phyloP scores from a whole-genome alignment of 345 rosid genomes.

The Lagerstroemia speciosa region DNA sequence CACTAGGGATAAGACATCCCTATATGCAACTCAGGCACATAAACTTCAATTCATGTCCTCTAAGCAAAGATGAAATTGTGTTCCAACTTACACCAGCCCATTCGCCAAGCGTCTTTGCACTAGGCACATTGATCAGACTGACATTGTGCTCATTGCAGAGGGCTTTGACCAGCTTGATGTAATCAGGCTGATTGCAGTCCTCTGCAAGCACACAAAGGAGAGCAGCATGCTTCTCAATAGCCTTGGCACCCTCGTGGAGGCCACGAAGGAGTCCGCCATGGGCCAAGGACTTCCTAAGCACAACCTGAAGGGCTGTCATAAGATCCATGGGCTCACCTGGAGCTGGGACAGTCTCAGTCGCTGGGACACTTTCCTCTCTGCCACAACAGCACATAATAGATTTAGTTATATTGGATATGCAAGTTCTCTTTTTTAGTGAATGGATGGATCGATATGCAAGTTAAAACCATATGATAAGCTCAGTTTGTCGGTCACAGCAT shows the following conservation, averaged over 20 bases:
- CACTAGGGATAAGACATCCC: too few species aligned
- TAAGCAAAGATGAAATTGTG: background rate
- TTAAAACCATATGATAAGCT: background rate
- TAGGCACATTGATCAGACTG: conserved; percentile 55
- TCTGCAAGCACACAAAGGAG: conserved; percentile 76
- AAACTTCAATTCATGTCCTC: background rate
- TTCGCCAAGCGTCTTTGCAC: conserved; percentile 84
- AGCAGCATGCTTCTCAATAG: conserved; percentile 66
- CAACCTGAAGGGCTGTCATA: conserved; percentile 62
- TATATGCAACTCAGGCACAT: background rate
- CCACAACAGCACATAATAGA: background rate
- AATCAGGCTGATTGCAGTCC: conserved; percentile 83
- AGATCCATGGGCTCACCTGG: conserved; percentile 70
- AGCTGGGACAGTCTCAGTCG: conserved; percentile 35
- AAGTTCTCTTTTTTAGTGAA: too few species aligned
- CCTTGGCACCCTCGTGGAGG: conserved; percentile 70
- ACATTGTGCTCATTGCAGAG: conserved; percentile 71
- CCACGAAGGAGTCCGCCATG: conserved; percentile 74
- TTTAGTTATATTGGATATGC: background rate
- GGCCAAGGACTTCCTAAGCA: conserved; percentile 67
- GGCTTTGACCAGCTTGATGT: conserved; percentile 67
- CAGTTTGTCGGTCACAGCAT: background rate
- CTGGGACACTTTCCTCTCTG: conserved; percentile 66
- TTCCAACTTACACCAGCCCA: conserved; percentile 78
- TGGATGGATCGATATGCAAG: too few species aligned